These are phyloP conservation scores for Phytophthora boehmeriae DNA, from an alignment of 352 stramenopile species.

Conservation along the genomic window DNA sequence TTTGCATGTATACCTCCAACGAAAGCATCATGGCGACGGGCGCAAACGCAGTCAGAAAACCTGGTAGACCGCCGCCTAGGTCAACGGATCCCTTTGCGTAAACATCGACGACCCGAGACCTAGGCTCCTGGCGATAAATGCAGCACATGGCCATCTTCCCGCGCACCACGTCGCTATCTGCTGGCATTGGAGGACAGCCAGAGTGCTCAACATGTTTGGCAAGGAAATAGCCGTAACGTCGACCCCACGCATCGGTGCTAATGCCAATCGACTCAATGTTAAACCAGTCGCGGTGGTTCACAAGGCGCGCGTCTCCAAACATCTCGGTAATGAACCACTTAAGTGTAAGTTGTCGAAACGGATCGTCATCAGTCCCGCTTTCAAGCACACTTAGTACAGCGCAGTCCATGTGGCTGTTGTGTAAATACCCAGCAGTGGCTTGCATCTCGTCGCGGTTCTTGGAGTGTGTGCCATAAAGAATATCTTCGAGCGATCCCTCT, in stretches of 20 bases:
- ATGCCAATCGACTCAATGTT: conserved; percentile 65
- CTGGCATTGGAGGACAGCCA: conserved; percentile 45
- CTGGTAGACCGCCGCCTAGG: conserved; percentile 37
- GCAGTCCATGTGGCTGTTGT: conserved; percentile 48
- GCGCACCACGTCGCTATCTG: conserved; percentile 38
- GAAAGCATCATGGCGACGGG: conserved; percentile 34
- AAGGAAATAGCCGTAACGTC: conserved; percentile 62
- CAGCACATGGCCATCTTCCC: conserved; percentile 64
- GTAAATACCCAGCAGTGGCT: conserved; percentile 36
- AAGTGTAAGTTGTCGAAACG: conserved; percentile 51
- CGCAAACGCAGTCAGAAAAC: conserved; percentile 23
- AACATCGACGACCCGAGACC: conserved; percentile 44
- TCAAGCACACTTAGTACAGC: conserved; percentile 49
- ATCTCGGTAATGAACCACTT: conserved; percentile 56
- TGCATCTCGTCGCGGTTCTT: conserved; percentile 46
- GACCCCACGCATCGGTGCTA: conserved; percentile 33
- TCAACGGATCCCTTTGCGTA: conserved; percentile 54
- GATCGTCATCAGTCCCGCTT: conserved; percentile 36
- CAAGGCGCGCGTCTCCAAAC: conserved; percentile 42
- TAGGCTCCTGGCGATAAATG: conserved; percentile 54
- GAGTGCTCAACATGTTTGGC: conserved; percentile 37
- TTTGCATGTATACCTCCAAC: conserved; percentile 30
- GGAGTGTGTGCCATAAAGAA: conserved; percentile 58
- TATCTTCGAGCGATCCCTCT: conserved; percentile 54
- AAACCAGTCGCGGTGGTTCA: conserved; percentile 69